Evolutionary conservation across 2,329 filamentous ascomycete genomes (phyloP).

Genomic region (Neurospora sp.): DNA sequence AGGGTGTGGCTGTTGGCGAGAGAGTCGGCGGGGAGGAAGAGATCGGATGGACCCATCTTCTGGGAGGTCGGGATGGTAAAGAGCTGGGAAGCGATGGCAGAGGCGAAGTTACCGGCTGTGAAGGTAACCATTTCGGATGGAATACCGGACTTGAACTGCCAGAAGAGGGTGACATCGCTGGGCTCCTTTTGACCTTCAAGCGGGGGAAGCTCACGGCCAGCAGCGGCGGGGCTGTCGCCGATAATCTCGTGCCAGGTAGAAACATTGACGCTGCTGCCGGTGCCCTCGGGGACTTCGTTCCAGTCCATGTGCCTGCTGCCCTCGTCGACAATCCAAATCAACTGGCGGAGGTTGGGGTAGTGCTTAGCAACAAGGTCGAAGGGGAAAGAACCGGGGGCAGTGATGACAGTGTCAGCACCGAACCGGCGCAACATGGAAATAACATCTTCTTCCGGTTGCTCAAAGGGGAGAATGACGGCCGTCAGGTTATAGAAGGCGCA

Average conservation of each 20-base stretch:
- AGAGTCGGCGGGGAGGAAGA: slow-evolving; percentile 76
- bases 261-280: slow-evolving; percentile 65
- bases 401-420: slow-evolving; percentile 71
- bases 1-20: slow-evolving; percentile 73
- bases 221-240: slow-evolving; percentile 52
- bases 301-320: slow-evolving; percentile 91
- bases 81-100: slow-evolving; percentile 71
- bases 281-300: slow-evolving; percentile 75
- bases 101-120: slow-evolving; percentile 72
- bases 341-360: slow-evolving; percentile 61
- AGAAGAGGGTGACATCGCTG: slow-evolving; percentile 55
- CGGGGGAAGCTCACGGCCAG: slow-evolving; percentile 54
- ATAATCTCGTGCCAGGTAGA: slow-evolving; percentile 91
- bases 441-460: slow-evolving; percentile 59
- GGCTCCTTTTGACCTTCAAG: slow-evolving; percentile 43
- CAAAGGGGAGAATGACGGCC: slow-evolving; percentile 76
- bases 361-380: slow-evolving; percentile 61
- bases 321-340: slow-evolving; percentile 89
- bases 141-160: slow-evolving; percentile 43
- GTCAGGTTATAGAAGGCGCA: slow-evolving; percentile 83
- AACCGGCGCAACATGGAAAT: slow-evolving; percentile 63
- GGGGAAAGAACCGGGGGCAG: slow-evolving; percentile 77
- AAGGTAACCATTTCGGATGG: slow-evolving; percentile 69
- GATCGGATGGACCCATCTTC: slow-evolving; percentile 61
- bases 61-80: slow-evolving; percentile 66